Conservation (phyloP, 2,329 filamentous ascomycete genomes). For the Clonostachys byssicola region DNA sequence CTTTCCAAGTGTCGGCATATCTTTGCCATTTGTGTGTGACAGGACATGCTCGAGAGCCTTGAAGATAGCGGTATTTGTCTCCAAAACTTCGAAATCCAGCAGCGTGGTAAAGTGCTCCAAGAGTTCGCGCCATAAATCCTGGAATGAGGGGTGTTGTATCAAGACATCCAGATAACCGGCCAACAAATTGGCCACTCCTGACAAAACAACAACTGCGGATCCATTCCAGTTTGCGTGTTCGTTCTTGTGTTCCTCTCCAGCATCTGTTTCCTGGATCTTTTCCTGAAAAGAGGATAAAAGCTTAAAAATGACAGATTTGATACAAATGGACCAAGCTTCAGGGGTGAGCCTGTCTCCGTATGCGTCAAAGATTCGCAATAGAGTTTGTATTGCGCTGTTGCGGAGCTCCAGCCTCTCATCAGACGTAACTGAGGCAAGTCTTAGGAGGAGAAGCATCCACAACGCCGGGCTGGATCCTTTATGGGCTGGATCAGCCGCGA, state of each 20-base stretch:
- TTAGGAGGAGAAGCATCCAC: conserved; percentile 73
- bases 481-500: conserved; percentile 55
- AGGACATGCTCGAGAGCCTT: conserved; percentile 63
- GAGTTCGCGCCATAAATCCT: conserved; percentile 71
- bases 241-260: conserved; percentile 31
- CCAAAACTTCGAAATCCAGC: conserved; percentile 59
- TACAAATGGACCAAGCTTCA: conserved; percentile 78
- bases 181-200: conserved; percentile 68
- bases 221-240: conserved; percentile 62
- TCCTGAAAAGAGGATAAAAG: conserved; percentile 68
- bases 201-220: conserved; percentile 70
- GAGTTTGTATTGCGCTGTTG: conserved; percentile 85
- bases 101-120: conserved; percentile 64
- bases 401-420: conserved; percentile 72
- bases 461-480: conserved; percentile 65
- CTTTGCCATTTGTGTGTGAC: conserved; percentile 38
- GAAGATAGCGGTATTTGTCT: conserved; percentile 69
- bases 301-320: conserved; percentile 76
- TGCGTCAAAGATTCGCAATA: conserved; percentile 87
- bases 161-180: conserved; percentile 74
- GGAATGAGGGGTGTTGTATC: conserved; percentile 61
- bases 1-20: conserved; percentile 38
- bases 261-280: conserved; percentile 37
- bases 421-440: conserved; percentile 66
- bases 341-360: conserved; percentile 78